A percentile compares a stretch with the other conserved stretches of the same genome.
Evolutionary conservation across 1,284 basidiomycete species (phyloP).

Genomic region (Cutaneotrichosporon cavernicola): DNA sequence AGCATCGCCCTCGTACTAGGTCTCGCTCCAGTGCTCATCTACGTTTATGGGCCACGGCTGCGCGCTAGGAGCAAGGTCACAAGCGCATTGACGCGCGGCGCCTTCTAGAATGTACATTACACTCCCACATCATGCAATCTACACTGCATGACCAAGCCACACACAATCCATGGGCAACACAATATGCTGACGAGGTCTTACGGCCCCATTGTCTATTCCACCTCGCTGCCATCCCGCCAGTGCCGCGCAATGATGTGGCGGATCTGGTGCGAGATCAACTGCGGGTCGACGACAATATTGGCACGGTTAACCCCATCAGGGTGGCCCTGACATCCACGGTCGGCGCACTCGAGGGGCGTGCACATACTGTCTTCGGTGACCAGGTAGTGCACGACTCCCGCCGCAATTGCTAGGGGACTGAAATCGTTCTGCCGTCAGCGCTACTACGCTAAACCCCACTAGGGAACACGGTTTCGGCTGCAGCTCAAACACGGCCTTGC

Average conservation of each 20-base stretch:
- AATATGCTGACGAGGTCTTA: too few relatives aligned
- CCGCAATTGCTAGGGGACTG: constrained; percentile 32
- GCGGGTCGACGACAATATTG: constrained; percentile 16
- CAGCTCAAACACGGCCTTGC: constrained; percentile 59
- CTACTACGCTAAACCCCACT: constrained; percentile 8
- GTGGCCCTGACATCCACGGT: constrained; percentile 14
- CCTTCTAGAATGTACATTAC: constrained; percentile 2
- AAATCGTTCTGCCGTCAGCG: constrained; percentile 28
- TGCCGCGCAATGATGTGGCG: constrained; percentile 7
- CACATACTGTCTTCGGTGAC: constrained; percentile 25
- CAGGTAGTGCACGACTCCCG: constrained; percentile 31
- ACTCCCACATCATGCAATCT: too few relatives aligned
- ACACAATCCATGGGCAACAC: too few relatives aligned
- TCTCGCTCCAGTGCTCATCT: constrained; percentile 43
- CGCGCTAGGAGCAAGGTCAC: constrained; percentile 47
- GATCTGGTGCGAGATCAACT: constrained; percentile 18
- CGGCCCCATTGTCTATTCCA: neutral
- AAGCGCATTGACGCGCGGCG: constrained; percentile 30
- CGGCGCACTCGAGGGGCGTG: constrained; percentile 14
- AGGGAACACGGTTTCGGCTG: constrained; percentile 22
- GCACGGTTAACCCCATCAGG: constrained; percentile 5
- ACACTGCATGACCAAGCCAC: too few relatives aligned
- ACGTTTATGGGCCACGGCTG: constrained; percentile 44
- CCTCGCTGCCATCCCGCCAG: constrained; percentile 1
- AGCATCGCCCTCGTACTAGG: constrained; percentile 43